A percentile compares a stretch with the other conserved stretches of the same genome.
These are phyloP conservation scores for Candida loeiensis DNA, from an alignment of 805 yeast genomes.

Conservation along the genomic window DNA sequence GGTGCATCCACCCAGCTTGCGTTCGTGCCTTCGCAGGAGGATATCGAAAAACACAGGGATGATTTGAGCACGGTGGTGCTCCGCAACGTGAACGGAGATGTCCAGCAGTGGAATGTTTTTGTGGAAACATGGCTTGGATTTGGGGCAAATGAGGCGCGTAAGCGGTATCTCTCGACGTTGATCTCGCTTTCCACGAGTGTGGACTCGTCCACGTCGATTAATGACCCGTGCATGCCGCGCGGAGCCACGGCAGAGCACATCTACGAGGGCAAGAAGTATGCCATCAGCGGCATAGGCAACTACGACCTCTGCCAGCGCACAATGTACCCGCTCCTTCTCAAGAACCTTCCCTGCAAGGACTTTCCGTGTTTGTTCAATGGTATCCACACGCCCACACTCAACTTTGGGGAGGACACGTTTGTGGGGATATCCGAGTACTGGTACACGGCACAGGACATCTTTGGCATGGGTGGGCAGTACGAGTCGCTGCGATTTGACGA, in stretches of 20 bases:
- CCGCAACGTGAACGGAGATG: slow-evolving; percentile 64
- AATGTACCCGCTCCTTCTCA: slow-evolving; percentile 73
- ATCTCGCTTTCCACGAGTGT: slow-evolving; percentile 28
- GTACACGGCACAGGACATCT: slow-evolving; percentile 93
- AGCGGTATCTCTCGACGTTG: slow-evolving; percentile 60
- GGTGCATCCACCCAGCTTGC: slow-evolving; percentile 98
- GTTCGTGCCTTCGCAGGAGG: slow-evolving; percentile 72
- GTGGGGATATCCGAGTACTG: slow-evolving; percentile 96
- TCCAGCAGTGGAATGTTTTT: slow-evolving; percentile 79
- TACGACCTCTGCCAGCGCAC: slow-evolving; percentile 68
- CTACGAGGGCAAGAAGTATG: slow-evolving; percentile 45
- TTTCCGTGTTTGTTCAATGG: slow-evolving; percentile 94
- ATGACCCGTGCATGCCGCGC: slow-evolving; percentile 80
- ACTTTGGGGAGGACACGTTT: slow-evolving; percentile 74
- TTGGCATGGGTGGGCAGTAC: slow-evolving; percentile 84
- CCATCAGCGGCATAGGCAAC: slow-evolving; percentile 72
- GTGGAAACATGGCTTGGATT: slow-evolving; percentile 97
- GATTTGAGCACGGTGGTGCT: slow-evolving; percentile 67
- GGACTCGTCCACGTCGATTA: slow-evolving; percentile 23
- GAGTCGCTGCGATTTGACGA: slow-evolving; percentile 67
- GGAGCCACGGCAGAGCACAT: slow-evolving; percentile 50
- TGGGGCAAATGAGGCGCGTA: slow-evolving; percentile 93
- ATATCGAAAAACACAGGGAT: slow-evolving; percentile 61
- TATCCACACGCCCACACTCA: slow-evolving; percentile 86
- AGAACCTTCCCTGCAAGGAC: slow-evolving; percentile 77